phyloP scores from a whole-genome alignment of 2,329 filamentous ascomycete species.

The Colletotrichum chlorophyti region DNA sequence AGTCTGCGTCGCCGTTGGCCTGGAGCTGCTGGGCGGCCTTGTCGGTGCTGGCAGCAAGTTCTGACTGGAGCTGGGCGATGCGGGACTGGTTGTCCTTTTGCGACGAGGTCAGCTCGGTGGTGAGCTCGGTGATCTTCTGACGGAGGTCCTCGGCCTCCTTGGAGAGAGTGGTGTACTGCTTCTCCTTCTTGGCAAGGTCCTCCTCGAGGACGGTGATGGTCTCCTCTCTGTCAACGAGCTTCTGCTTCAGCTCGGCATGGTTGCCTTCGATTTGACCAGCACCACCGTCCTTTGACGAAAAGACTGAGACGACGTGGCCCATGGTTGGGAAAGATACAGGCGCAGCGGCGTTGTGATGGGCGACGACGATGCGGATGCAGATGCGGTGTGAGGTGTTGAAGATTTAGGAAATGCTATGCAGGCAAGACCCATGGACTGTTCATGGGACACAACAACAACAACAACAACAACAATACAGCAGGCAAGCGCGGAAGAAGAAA shows the following conservation, averaged over 20 bases:
- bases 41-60: conserved; percentile 39
- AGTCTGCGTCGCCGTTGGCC: conserved; percentile 34
- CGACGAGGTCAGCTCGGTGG: conserved; percentile 36
- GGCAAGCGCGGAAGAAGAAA: conserved; percentile 1
- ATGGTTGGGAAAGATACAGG: conserved; percentile 31
- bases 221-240: conserved; percentile 46
- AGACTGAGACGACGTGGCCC: conserved; percentile 49
- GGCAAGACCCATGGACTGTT: conserved; percentile 28
- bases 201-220: conserved; percentile 41
- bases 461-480: no score
- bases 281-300: conserved; percentile 42
- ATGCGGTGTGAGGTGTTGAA: conserved; percentile 4
- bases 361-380: neutral
- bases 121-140: conserved; percentile 45
- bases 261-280: conserved; percentile 41
- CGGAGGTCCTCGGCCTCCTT: conserved; percentile 46
- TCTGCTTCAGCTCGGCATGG: conserved; percentile 42
- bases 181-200: conserved; percentile 46
- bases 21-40: conserved; percentile 32
- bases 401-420: conserved; percentile 5
- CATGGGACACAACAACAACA: no score
- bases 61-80: conserved; percentile 41
- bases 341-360: neutral
- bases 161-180: conserved; percentile 40
- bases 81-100: conserved; percentile 41